Evolutionary conservation across 306 rosid species (phyloP), one percentile per base, ranked within the genome.

Genomic region (Erythrophleum fordii): DNA sequence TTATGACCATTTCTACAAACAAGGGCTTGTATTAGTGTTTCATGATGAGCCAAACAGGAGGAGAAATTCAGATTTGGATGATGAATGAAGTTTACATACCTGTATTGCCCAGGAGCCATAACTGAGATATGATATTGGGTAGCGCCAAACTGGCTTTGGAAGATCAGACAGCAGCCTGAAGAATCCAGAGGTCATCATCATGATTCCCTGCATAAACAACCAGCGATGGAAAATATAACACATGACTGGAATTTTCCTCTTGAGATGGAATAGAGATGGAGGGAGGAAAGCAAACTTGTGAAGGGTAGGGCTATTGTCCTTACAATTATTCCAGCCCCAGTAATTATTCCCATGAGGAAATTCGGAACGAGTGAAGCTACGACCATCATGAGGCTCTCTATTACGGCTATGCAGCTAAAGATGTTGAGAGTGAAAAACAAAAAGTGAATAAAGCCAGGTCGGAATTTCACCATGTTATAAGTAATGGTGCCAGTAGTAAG

Each of bases 341-440:
- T 89, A 61, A 95, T 84, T 69, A 93, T 93, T 66, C 99, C 99
- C 99, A 95, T 95, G 25, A 95, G 97, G 81, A 93, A 95, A 85
- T 95, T 95, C 25, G 99, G 99, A 80, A 95, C 99, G 67, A 95
- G 84, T 56, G 99, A 89, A 59, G 99, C 99, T 17, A 95, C 92
- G 80, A 95, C 98, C 99, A 95, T 95, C 99, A 95, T 93, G 86
- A 95, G 95, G 84, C 99, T 91, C 85, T 95, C 99, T 55, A 95
- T 88, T 8, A 93, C 98, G 3, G 98, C 85, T 73, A 95, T 93
- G 89, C 89, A 85, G 76, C 85, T 51, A 66, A 82, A 92, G 72
- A 95, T 88, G 65, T 93, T 90, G 74, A 95, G 88, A 73, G 90
- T 77, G 89, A 91, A 95, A 86, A 75, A 95, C 69, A 81, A 73